These are phyloP conservation scores for Talaromyces verruculosus DNA, from an alignment of 2,329 filamentous ascomycete genomes.

Conservation along the genomic window DNA sequence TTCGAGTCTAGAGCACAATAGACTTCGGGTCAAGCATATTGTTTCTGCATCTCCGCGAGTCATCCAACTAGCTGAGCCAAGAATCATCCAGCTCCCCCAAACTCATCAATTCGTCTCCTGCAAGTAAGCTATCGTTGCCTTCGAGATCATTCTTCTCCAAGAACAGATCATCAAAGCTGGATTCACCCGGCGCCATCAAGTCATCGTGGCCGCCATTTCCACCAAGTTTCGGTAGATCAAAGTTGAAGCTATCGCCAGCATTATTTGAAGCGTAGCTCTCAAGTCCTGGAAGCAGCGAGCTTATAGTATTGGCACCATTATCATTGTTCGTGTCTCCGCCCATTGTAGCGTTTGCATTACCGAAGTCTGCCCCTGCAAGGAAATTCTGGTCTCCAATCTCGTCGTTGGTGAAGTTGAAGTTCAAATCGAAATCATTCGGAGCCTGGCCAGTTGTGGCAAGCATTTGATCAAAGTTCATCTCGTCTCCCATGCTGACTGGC, in stretches of 20 bases:
- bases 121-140: conserved; percentile 37
- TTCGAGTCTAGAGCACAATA: neutral
- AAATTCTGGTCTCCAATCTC: conserved; percentile 41
- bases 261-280: conserved; percentile 35
- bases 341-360: conserved; percentile 24
- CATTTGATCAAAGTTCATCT: conserved; percentile 45
- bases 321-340: conserved; percentile 21
- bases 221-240: conserved; percentile 35
- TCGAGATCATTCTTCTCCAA: conserved; percentile 42
- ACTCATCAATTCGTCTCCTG: conserved; percentile 41
- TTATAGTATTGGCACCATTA: conserved; percentile 26
- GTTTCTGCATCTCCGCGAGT: neutral
- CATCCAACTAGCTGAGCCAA: conserved; percentile 18
- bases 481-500: conserved; percentile 30
- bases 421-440: conserved; percentile 40
- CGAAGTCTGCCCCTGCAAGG: conserved; percentile 37
- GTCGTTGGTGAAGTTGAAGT: conserved; percentile 44
- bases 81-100: conserved; percentile 39
- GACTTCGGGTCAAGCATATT: neutral
- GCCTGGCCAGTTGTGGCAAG: conserved; percentile 36
- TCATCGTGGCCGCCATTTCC: conserved; percentile 32
- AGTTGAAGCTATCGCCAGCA: conserved; percentile 39
- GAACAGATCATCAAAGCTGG: conserved; percentile 49
- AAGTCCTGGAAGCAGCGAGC: conserved; percentile 32
- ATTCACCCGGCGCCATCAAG: conserved; percentile 42